Evolutionary conservation across 2,329 filamentous ascomycete species (phyloP).

Genomic region (Pseudopithomyces chartarum): DNA sequence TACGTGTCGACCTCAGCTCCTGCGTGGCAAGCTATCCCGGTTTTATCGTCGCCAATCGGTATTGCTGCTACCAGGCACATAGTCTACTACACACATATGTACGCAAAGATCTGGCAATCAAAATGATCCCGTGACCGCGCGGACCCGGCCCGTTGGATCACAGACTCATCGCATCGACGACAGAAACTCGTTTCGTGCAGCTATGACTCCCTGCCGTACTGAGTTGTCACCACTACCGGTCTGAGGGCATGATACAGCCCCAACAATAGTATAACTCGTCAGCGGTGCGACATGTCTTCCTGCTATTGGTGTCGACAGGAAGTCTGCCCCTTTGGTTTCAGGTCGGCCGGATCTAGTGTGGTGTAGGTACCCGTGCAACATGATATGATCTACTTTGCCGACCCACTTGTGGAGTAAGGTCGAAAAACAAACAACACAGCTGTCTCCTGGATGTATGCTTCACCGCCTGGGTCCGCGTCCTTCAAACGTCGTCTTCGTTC

Average conservation of each 20-base stretch:
- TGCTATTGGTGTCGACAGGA: background rate
- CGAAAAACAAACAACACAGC: slow-evolving; percentile 3
- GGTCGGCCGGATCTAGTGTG: background rate
- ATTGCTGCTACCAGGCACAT: background rate
- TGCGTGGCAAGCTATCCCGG: slow-evolving; percentile 1
- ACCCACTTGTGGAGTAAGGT: slow-evolving; percentile 1
- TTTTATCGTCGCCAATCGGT: background rate
- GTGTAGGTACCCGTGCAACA: background rate
- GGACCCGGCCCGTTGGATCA: background rate
- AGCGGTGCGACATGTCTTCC: background rate
- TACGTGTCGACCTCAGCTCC: background rate
- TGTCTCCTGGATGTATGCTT: background rate
- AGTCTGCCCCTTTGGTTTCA: slow-evolving; percentile 1
- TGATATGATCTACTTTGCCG: background rate
- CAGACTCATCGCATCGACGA: background rate
- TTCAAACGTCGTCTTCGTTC: background rate
- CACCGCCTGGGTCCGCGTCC: background rate
- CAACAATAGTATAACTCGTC: background rate
- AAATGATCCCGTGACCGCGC: background rate
- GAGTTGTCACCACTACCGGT: slow-evolving; percentile 3
- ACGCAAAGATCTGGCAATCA: background rate
- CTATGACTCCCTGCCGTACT: background rate
- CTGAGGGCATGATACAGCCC: background rate
- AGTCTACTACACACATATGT: background rate
- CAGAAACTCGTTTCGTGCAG: background rate